These are phyloP conservation scores for Oidium heveae DNA, from an alignment of 2,329 filamentous ascomycete genomes.

Conservation along the genomic window DNA sequence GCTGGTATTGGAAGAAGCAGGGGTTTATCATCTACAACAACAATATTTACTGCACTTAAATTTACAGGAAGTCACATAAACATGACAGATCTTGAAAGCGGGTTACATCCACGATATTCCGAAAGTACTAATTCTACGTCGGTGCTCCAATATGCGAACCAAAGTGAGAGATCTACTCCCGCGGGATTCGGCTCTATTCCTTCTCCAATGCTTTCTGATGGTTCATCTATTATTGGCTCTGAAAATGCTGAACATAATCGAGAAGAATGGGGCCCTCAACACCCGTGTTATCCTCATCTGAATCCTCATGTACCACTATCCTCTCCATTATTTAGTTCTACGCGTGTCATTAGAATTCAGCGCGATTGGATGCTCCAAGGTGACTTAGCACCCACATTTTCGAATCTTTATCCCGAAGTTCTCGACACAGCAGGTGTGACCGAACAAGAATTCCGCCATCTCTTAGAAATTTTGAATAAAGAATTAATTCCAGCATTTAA, in stretches of 20 bases:
- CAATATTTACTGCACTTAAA: no score
- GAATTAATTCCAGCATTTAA: constrained; percentile 56
- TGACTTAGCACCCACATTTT: constrained; percentile 78
- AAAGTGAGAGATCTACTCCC: constrained; percentile 6
- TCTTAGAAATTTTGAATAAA: constrained; percentile 62
- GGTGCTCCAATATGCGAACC: constrained; percentile 7
- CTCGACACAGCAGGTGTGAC: constrained; percentile 59
- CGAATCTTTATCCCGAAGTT: constrained; percentile 89
- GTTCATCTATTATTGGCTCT: constrained; percentile 12
- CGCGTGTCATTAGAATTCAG: constrained; percentile 73
- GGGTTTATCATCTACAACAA: no score
- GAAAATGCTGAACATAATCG: constrained; percentile 25
- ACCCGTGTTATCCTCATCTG: constrained; percentile 82
- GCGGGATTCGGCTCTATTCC: constrained; percentile 12
- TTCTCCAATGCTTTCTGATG: constrained; percentile 14
- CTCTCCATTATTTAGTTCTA: constrained; percentile 49
- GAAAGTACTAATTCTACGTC: constrained; percentile 7
- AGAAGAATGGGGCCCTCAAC: constrained; percentile 69
- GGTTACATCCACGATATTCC: constrained; percentile 5
- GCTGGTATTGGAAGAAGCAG: no score
- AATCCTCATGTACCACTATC: constrained; percentile 71
- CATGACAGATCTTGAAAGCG: constrained; percentile 11
- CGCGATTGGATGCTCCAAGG: constrained; percentile 80
- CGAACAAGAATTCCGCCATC: constrained; percentile 62
- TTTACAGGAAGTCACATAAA: no score